These are phyloP conservation scores for Trypanosoma brucei DNA, from an alignment of 208 protist species.

Conservation along the genomic window DNA sequence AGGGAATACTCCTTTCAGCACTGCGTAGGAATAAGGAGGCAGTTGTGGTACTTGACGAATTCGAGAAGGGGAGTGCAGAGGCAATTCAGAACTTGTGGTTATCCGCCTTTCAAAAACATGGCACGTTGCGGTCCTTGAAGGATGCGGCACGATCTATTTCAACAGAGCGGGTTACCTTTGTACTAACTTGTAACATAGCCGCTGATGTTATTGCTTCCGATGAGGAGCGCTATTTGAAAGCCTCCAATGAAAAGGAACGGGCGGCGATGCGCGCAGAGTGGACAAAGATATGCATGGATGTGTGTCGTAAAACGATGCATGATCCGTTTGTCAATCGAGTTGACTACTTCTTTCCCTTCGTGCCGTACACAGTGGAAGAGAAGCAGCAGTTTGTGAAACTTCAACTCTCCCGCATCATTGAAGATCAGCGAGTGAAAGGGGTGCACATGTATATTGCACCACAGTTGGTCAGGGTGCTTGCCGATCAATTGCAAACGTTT, in stretches of 20 bases:
- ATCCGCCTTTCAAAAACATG: slow-evolving; percentile 84
- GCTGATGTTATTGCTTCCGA: slow-evolving; percentile 41
- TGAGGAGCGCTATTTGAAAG: slow-evolving; percentile 34
- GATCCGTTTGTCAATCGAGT: slow-evolving; percentile 86
- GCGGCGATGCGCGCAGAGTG: slow-evolving; percentile 37
- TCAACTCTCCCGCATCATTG: slow-evolving; percentile 55
- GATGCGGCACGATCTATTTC: slow-evolving; percentile 62
- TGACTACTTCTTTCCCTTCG: slow-evolving; percentile 77
- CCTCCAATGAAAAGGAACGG: slow-evolving; percentile 30
- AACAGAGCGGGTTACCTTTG: slow-evolving; percentile 69
- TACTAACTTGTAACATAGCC: slow-evolving; percentile 79
- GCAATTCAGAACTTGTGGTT: slow-evolving; percentile 84
- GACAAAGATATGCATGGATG: slow-evolving; percentile 35
- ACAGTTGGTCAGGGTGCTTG: slow-evolving; percentile 47
- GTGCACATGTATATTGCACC: slow-evolving; percentile 46
- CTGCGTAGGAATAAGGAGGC: slow-evolving; percentile 57
- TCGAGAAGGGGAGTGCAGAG: slow-evolving; percentile 80
- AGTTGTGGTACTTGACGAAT: slow-evolving; percentile 84
- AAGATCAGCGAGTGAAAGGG: slow-evolving; percentile 38
- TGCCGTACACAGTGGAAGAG: slow-evolving; percentile 69
- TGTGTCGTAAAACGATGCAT: slow-evolving; percentile 47
- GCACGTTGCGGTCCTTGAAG: slow-evolving; percentile 79
- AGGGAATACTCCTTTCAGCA: slow-evolving; percentile 77
- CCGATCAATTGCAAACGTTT: slow-evolving; percentile 47
- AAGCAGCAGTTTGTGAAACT: slow-evolving; percentile 54